Evolutionary conservation across 2,329 filamentous ascomycete species (phyloP), one percentile per base, ranked within the genome.

Genomic region (Fusarium torreyae): DNA sequence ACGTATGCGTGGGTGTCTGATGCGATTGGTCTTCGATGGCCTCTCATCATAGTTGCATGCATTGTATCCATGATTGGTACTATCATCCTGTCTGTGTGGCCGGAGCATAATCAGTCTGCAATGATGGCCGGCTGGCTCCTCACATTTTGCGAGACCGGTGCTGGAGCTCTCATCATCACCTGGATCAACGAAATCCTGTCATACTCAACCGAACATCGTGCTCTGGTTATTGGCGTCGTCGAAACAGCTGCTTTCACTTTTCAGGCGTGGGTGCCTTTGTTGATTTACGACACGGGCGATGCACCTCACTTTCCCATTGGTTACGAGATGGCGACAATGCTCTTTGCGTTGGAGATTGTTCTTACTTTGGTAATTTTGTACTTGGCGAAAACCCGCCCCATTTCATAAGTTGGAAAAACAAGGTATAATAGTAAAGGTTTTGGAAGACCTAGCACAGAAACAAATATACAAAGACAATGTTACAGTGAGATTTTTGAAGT

Each of bases 1-100:
- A 74, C 80, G 2, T 88, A 87, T 63, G 87, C 86, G 4, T 89
- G 86, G 85, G 81, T 81, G 6, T 88, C 85, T 6, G 88, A 89
- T 72, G 81, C 82, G 0, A 75, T 87, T 18, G 84, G 85, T 4
- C 75, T 76, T 5, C 80, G 86, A 11, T 87, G 85, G 85, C 87
- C 86, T 2, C 80, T 86, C 1, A 84, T 87, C 52, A 76, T 88
- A 9, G 82, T 86, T 49, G 85, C 84, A 2, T 85, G 81, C 9
- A 72, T 81, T 6, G 65, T 80, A 20, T 66, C 77, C 7, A 66
- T 81, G 34, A 74, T 73, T 20, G 78, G 78, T 5, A 78, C 75
- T 39, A 71, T 77, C 46, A 78, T 80, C 31, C 64, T 81, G 4
- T 76, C 74, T 13, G 69, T 78, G 2, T 81, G 77, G 68, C 79